Base-by-base conservation (phyloP, 2,329 filamentous ascomycete genomes). In the Phyllosticta paracitricarpa region DNA sequence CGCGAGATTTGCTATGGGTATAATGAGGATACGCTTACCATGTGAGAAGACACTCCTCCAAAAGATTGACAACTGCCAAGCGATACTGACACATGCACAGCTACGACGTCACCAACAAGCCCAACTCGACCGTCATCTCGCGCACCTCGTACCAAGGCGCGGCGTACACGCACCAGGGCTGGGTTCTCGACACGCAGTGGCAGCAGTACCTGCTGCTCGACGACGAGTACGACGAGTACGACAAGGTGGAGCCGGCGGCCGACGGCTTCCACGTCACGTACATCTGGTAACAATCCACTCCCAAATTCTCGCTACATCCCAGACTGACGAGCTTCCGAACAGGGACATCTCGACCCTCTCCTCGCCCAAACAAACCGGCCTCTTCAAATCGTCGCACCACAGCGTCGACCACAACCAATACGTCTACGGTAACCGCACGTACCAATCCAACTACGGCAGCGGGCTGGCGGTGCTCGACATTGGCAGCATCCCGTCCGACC, bases 151-250 rank as follows among this genome's bases (percentile, higher is more conserved):
- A 84, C 68, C 76, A 79, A n/a, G 82, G 82, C 51, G 79, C 79
- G n/a, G 69, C 76, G 17, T 85, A 84, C 71, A 83, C 81, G 1
- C 83, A 85, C 67, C 82, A 84, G 66, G 83, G 83, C 6, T 80
- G 78, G 73, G 73, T 84, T 3, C 73, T 82, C 17, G 73, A 74
- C 63, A 66, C 67, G 25, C 64, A 69, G 26, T 67, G 72, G 62
- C 72, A 74, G 64, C 61, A 68, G 10, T 74, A 70, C 61, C 65
- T 75, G 19, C 68, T 75, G n/a, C 69, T 75, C 5, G 73, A 75
- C 30, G 73, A 75, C 51, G 72, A 75, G 58, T 73, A 73, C 58
- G 72, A 75, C 51, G 73, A 75, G 65, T 73, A 72, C 63, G 72
- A 74, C 65, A 66, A 68, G 48, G 67, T 68, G 17, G 73, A 71